phyloP scores from a whole-genome alignment of 495 filamentous ascomycete species.

The Podospora appendiculata region DNA sequence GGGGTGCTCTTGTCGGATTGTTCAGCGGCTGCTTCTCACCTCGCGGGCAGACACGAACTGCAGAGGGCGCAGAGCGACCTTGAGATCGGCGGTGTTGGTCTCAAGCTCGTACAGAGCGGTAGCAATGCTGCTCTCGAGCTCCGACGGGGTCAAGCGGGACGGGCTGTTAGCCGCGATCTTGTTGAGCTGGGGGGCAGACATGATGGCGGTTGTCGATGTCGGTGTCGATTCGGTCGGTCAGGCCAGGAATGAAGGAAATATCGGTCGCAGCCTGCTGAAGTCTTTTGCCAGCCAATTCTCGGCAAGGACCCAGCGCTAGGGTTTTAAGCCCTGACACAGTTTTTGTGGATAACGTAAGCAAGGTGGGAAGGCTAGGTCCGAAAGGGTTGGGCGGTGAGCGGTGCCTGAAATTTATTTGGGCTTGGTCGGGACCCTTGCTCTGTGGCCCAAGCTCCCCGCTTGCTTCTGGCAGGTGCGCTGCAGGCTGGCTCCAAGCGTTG shows the following conservation, averaged over 20 bases:
- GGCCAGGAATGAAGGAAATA: slow-evolving; percentile 2
- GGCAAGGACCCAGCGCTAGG: slow-evolving; percentile 14
- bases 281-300: slow-evolving; percentile 7
- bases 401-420: background rate
- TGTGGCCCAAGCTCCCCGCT: slow-evolving; percentile 7
- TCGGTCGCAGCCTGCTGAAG: slow-evolving; percentile 5
- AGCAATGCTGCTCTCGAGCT: slow-evolving; percentile 91
- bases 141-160: slow-evolving; percentile 84
- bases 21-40: slow-evolving; percentile 57
- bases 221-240: slow-evolving; percentile 11
- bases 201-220: slow-evolving; percentile 35
- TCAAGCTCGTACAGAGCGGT: slow-evolving; percentile 95
- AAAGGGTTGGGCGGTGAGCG: slow-evolving; percentile 8
- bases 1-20: slow-evolving; percentile 2
- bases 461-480: no score
- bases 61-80: slow-evolving; percentile 82
- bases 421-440: background rate
- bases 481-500: background rate
- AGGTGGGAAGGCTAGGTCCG: background rate
- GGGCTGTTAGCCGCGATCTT: slow-evolving; percentile 97
- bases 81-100: slow-evolving; percentile 95
- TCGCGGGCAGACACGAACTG: slow-evolving; percentile 97
- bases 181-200: slow-evolving; percentile 63
- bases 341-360: background rate
- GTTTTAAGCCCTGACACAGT: slow-evolving; percentile 20